Evolutionary conservation across 352 stramenopile genomes (phyloP), one percentile per base, ranked within the genome.

Genomic region (Pythium inflatum): DNA sequence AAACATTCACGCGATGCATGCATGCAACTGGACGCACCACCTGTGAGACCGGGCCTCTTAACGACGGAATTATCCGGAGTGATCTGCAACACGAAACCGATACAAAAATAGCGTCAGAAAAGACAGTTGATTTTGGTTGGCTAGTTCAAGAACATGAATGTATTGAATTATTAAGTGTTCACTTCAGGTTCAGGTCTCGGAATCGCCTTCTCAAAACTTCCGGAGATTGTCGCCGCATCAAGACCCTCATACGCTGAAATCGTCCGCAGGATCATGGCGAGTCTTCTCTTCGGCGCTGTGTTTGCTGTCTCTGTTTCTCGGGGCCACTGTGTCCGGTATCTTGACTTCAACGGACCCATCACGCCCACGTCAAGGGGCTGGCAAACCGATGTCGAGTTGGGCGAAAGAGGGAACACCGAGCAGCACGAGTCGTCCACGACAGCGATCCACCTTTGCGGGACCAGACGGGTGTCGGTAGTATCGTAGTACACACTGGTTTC

Each of bases 191-290:
- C 41, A 9, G 48, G 48, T 24, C 18, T 55, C 18, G 48, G 48
- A 33, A 33, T 55, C 24, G 48, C 48, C 18, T 14, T 55, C 18
- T 28, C 48, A 55, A 55, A 55, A 55, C 24, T 55, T 55, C 48
- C 22, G 48, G 48, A 55, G 48, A 55, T 55, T 24, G 48, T 55
- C 18, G 18, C 24, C 11, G 18, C 48, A 20, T 33, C 18, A 16
- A 55, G 48, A 24, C 27, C 22, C 8, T 55, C 48, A 20, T 55
- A 55, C 6, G 48, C 48, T 5, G 13, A 20, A 20, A 55, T 55
- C 8, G 48, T 20, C 31, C 48, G 48, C 4, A 33, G 6, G 48
- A 55, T 55, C 24, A 55, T 55, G 9, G 48, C 24, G 18, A 33
- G 18, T 34, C 48, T 28, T 33, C 18, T 55, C 48, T 55, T 14